phyloP scores from a whole-genome alignment of 495 filamentous ascomycete species.

The Xanthoparmelia taractica region DNA sequence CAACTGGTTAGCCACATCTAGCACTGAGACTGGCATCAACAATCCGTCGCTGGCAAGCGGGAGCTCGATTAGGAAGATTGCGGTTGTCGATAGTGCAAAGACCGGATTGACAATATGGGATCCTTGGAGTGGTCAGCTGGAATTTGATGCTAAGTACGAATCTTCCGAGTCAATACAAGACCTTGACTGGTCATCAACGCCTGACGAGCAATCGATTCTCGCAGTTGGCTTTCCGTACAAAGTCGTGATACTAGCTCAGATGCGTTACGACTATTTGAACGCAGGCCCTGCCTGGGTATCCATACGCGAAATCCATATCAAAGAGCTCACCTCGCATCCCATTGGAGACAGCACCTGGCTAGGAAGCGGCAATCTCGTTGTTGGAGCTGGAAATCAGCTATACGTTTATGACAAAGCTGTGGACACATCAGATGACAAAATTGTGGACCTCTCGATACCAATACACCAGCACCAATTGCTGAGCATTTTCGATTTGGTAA shows the following conservation, averaged over 20 bases:
- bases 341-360: constrained; percentile 94
- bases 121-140: constrained; percentile 68
- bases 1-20: constrained; percentile 79
- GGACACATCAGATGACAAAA: constrained; percentile 53
- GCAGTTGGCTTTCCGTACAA: constrained; percentile 84
- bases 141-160: constrained; percentile 69
- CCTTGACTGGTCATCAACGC: constrained; percentile 91
- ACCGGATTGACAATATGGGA: constrained; percentile 92
- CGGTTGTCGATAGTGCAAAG: constrained; percentile 63
- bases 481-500: constrained; percentile 74
- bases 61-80: constrained; percentile 80
- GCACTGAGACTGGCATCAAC: constrained; percentile 68
- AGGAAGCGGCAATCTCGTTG: constrained; percentile 69
- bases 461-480: constrained; percentile 40
- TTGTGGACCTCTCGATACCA: constrained; percentile 57
- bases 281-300: constrained; percentile 84
- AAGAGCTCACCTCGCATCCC: constrained; percentile 77
- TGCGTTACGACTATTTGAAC: constrained; percentile 89
- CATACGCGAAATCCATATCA: constrained; percentile 72
- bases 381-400: constrained; percentile 90
- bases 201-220: constrained; percentile 82
- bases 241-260: constrained; percentile 77
- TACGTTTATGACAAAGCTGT: constrained; percentile 75
- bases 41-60: constrained; percentile 74
- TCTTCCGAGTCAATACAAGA: constrained; percentile 70